These are phyloP conservation scores for Calonectria fujianensis DNA, from an alignment of 2,329 filamentous ascomycete genomes.

Conservation along the genomic window DNA sequence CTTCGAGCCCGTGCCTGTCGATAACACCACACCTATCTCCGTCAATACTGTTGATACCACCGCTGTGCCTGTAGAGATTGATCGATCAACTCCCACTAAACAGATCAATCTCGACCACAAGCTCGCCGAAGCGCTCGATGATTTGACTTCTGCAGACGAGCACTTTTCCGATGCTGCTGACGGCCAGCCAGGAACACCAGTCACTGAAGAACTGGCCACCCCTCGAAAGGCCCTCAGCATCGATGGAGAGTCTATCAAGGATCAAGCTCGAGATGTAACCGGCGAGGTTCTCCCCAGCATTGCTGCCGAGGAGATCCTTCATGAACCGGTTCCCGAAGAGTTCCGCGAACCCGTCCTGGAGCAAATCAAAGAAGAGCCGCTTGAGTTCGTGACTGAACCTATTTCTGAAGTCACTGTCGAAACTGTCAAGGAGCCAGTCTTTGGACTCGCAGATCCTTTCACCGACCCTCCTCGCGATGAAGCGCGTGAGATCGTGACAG, in stretches of 20 bases:
- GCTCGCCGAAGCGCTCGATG: constrained; percentile 54
- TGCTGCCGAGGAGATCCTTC: background rate
- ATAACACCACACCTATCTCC: constrained; percentile 63
- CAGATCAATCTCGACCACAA: constrained; percentile 39
- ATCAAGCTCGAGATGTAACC: constrained; percentile 23
- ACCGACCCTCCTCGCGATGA: background rate
- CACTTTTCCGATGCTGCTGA: constrained; percentile 61
- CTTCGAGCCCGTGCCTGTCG: constrained; percentile 63
- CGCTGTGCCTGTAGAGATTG: constrained; percentile 47
- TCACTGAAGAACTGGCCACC: constrained; percentile 34
- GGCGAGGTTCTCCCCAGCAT: background rate
- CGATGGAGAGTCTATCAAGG: constrained; percentile 10
- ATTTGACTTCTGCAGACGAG: constrained; percentile 60
- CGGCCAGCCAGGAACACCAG: constrained; percentile 46
- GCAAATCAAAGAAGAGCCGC: background rate
- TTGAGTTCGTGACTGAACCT: constrained; percentile 13
- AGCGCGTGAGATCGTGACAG: background rate
- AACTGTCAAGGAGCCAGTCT: background rate
- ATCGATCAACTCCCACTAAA: constrained; percentile 53
- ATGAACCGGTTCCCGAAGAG: background rate
- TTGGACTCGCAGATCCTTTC: background rate
- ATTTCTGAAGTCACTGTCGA: background rate
- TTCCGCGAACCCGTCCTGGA: constrained; percentile 25
- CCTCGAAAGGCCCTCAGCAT: constrained; percentile 6
- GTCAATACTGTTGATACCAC: constrained; percentile 54